Evolutionary conservation across 768 basidiomycete species (phyloP).

Genomic region (Boletus rubropictus): DNA sequence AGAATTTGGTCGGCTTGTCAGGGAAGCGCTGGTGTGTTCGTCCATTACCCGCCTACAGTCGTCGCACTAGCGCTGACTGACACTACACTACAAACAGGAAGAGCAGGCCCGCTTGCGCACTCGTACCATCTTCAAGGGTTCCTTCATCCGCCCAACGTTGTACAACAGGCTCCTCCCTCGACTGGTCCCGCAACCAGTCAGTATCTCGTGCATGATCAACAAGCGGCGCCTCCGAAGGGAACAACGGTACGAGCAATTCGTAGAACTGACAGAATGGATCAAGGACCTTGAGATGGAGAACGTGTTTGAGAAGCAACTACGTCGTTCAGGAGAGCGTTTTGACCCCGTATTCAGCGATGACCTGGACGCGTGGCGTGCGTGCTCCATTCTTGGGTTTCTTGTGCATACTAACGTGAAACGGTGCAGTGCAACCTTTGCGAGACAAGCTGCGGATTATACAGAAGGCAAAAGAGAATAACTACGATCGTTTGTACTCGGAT

Average conservation of each 20-base stretch:
- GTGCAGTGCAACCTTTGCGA: conserved; percentile 35
- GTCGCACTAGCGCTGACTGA: background rate
- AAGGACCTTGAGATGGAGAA: conserved; percentile 35
- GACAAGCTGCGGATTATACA: conserved; percentile 29
- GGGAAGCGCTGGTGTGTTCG: conserved; percentile 47
- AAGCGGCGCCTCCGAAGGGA: conserved; percentile 41
- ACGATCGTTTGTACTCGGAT: conserved; percentile 36
- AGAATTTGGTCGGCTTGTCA: conserved; percentile 40
- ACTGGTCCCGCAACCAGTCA: conserved; percentile 69
- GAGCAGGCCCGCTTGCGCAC: conserved; percentile 50
- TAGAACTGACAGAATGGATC: conserved; percentile 29
- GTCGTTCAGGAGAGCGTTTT: conserved; percentile 15
- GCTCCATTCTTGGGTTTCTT: background rate
- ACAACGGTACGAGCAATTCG: conserved; percentile 37
- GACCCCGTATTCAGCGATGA: conserved; percentile 26
- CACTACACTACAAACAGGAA: conserved; percentile 35
- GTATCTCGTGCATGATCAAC: conserved; percentile 66
- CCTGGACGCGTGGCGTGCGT: conserved; percentile 20
- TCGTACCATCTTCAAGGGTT: conserved; percentile 68
- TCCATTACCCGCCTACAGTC: background rate
- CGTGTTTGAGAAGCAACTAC: conserved; percentile 33
- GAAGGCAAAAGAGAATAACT: conserved; percentile 36
- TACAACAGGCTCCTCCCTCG: conserved; percentile 72
- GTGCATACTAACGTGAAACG: conserved; percentile 2
- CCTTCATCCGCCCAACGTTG: conserved; percentile 56